Conservation (phyloP, 2,329 filamentous ascomycete species). For the Aureobasidium sp. region DNA sequence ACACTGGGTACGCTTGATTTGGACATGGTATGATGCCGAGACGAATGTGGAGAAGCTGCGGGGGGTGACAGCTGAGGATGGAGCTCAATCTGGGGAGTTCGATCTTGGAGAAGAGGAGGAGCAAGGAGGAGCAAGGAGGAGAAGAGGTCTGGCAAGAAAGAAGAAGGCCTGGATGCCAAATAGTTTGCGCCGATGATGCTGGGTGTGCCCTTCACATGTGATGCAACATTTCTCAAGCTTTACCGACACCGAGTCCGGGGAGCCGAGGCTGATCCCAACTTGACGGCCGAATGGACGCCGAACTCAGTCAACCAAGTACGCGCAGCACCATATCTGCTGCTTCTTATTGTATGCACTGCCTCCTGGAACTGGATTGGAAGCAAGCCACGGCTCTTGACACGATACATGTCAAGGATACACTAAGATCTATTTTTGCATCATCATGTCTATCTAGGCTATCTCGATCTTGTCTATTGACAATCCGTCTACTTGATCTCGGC, state of each 20-base stretch:
- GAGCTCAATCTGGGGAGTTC: background rate
- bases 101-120: background rate
- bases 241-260: background rate
- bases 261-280: background rate
- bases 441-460: background rate
- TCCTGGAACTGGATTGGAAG: background rate
- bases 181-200: background rate
- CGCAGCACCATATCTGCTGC: background rate
- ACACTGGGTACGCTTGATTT: conserved; percentile 7
- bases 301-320: background rate
- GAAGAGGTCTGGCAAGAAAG: background rate
- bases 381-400: background rate
- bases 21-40: conserved; percentile 1
- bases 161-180: background rate
- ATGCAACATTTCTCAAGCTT: conserved; percentile 6
- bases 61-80: background rate
- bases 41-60: background rate
- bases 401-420: background rate
- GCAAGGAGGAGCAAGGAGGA: background rate
- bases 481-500: conserved; percentile 37
- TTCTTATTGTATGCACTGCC: background rate
- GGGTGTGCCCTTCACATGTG: conserved; percentile 1
- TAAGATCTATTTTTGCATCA: background rate
- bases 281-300: conserved; percentile 10
- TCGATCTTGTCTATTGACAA: background rate